Base-by-base conservation (phyloP, 2,329 filamentous ascomycete genomes). In the Phyllosticta paracitricarpa region DNA sequence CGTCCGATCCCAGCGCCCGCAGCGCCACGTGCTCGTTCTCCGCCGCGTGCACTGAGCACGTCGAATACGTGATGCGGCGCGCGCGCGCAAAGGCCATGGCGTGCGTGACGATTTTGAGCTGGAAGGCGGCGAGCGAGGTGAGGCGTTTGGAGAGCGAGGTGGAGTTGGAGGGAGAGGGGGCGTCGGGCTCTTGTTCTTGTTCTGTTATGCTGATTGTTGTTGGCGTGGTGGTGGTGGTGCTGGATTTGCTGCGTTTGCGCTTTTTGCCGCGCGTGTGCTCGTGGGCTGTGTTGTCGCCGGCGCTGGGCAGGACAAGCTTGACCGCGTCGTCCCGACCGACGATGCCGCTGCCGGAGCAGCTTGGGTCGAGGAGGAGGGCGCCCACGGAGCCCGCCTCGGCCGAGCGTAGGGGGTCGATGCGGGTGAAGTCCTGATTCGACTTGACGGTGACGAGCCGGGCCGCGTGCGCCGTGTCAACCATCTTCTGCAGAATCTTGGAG, bases 341-440 rank as follows among this genome's bases (percentile, higher is more conserved):
- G 61, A 99, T 99, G 0, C 94, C 94, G 70, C 91, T 97, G 0
- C 94, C 94, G 1, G 92, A 97, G 72, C 94, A 99, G 71, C 91
- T 96, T 0, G 94, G 94, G 71, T 99, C 94, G 1, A 99, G 81
- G 0, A 99, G 80, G 51, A 99, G 78, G 7, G 88, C 88, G 0
- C 85, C 84, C n/a, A 97, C 90, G n/a, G 84, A 77, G 55, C 76
- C 75, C 68, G 87, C 93, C 2, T 35, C 59, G 5, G 40, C 25
- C 6, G 55, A 82, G 79, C 2, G 78, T 73, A 1, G 83, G 80
- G 91, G 89, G 63, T 93, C 82, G 4, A 90, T 81, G 58, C 85
- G 86, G 14, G 96, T 75, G 67, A 97, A 97, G 71, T 99, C 92
- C 67, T 90, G 85, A 0, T 86, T 87, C 0, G 83, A 82, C 55